Base-by-base conservation (phyloP, 140 eudicot species). In the Oenanthe javanica region DNA sequence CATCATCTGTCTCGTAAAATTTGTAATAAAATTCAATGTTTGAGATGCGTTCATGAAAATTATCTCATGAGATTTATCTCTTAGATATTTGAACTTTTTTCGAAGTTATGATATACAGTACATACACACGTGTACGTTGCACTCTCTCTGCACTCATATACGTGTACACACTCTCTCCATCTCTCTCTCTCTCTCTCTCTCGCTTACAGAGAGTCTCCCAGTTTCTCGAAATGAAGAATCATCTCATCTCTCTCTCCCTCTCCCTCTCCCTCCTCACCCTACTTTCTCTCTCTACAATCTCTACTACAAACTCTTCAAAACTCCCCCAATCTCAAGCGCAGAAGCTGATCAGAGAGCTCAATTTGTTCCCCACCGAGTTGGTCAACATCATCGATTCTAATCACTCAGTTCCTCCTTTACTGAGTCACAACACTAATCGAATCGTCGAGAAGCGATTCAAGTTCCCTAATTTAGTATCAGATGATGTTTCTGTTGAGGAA, bases 361-460 rank as follows among this genome's bases (percentile, higher is more conserved):
- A 93, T 75, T 79, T 95, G 89, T 95, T 95, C 81, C 99, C 99
- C 4, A 77, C 86, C 70, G 85, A 75, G 2, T 77, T 89, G 23
- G 72, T 89, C 82, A 95, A 95, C 87, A 45, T 92, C 81, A 79
- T 85, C 46, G 90, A 84, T 2, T 83, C 47, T 7, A 85, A 69
- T 16, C 77, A 2, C 64, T 57, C 71, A 75, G 14, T 79, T 72
- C 69, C 67, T n/a, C 67, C 69, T 61, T 11, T 45, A 50, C n/a
- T 75, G 52, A 80, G 78, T 21, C 74, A 88, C 66, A 90, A 72
- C 42, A 10, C 15, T 0, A 74, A 49, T 49, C 54, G 52, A 82
- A 55, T 94, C 21, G 95, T 94, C 15, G 99, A 94, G 89, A 88
- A 83, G 89, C 82, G 82, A n/a, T 84, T 94, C 25, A 85, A 18